Evolutionary conservation across 1,139 yeast species (phyloP).

Genomic region (Wickerhamomyces sp.): DNA sequence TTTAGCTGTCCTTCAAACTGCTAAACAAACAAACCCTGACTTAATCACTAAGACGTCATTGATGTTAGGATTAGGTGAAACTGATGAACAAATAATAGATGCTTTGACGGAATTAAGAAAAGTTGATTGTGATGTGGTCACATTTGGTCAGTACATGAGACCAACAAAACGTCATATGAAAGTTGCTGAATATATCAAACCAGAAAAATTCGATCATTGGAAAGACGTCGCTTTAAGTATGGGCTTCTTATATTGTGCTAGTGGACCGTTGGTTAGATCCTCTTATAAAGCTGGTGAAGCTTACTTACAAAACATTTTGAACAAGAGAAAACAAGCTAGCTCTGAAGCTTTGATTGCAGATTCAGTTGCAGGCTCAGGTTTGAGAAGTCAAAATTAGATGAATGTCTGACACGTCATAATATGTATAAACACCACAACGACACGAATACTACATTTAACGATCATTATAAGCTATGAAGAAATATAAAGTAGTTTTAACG

Average conservation of each 20-base stretch:
- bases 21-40: slow-evolving; percentile 71
- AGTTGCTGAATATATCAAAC: slow-evolving; percentile 93
- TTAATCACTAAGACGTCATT: slow-evolving; percentile 89
- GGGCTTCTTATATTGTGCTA: slow-evolving; percentile 95
- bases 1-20: slow-evolving; percentile 67
- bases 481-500: no score
- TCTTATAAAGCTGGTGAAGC: slow-evolving; percentile 99
- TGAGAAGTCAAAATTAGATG: not conserved
- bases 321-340: slow-evolving; percentile 44
- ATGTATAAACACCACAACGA: no score
- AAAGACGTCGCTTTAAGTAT: slow-evolving; percentile 72
- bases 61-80: slow-evolving; percentile 97
- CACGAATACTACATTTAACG: no score
- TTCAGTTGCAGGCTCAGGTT: not conserved
- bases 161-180: slow-evolving; percentile 99
- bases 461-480: no score
- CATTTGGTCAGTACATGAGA: slow-evolving; percentile 99
- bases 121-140: slow-evolving; percentile 85
- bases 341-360: slow-evolving; percentile 1
- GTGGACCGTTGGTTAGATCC: slow-evolving; percentile 95
- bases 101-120: slow-evolving; percentile 73
- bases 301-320: slow-evolving; percentile 88
- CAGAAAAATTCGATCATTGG: slow-evolving; percentile 95
- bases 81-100: slow-evolving; percentile 79
- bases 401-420: no score